Percentiles rank a stretch among this genome's conserved stretches.
Conservation (phyloP, 164 flowering plant genomes). For the Houttuynia cordata region DNA sequence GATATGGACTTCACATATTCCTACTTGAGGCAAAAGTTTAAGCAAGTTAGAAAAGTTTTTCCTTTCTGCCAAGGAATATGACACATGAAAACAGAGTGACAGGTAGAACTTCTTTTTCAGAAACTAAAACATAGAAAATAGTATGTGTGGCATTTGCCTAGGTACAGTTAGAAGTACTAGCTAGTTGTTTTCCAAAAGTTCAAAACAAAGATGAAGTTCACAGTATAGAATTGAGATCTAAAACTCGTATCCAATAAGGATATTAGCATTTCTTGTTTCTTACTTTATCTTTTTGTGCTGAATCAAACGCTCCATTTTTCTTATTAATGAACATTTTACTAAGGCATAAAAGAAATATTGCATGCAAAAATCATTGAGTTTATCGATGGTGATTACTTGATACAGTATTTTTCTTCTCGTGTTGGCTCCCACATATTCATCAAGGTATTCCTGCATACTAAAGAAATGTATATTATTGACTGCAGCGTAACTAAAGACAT, state of each 20-base stretch:
- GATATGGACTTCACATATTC: conserved; percentile 82
- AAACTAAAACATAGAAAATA: too few relatives aligned
- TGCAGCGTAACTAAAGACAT: neutral
- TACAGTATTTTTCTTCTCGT: conserved; percentile 64
- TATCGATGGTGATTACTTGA: conserved; percentile 35
- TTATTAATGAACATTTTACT: too few relatives aligned
- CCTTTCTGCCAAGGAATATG: neutral
- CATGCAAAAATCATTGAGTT: neutral
- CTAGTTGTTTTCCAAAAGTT: neutral
- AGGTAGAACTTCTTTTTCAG: too few relatives aligned
- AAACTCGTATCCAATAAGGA: neutral
- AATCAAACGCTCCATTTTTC: neutral
- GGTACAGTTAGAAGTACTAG: neutral
- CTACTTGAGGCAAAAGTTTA: conserved; percentile 18
- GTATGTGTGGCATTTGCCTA: too few relatives aligned
- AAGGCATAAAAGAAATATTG: neutral
- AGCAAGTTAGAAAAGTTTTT: neutral
- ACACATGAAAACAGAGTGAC: neutral
- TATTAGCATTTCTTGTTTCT: neutral
- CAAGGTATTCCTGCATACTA: conserved; percentile 75
- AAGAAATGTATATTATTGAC: neutral
- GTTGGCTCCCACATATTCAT: conserved; percentile 50
- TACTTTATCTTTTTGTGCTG: neutral
- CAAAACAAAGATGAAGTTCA: neutral
- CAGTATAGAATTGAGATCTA: neutral